Evolutionary conservation across 495 filamentous ascomycete genomes (phyloP).

Genomic region (Halenospora varia): DNA sequence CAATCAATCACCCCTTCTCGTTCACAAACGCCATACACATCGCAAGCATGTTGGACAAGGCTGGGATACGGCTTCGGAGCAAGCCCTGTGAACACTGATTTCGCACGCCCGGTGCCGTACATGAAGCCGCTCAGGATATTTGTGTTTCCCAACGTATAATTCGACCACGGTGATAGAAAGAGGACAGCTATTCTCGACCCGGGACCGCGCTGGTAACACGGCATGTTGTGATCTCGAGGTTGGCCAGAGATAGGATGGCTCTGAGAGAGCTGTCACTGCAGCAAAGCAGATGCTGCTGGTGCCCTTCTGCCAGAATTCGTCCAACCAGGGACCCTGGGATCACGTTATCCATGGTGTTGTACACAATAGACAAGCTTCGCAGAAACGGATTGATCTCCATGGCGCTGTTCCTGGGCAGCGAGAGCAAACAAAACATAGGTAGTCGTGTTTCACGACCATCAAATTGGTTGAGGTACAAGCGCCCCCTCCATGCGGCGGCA

Average conservation of each 20-base stretch:
- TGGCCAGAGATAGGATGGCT: not conserved
- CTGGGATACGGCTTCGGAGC: slow-evolving; percentile 2
- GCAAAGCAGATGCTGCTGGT: not conserved
- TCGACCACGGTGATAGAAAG: not conserved
- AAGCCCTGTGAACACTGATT: not conserved
- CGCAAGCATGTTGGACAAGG: not conserved
- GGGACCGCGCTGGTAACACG: slow-evolving; percentile 1
- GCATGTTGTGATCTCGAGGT: not conserved
- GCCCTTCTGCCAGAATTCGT: not conserved
- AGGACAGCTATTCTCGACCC: not conserved
- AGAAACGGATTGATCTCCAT: not conserved
- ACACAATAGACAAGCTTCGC: not conserved
- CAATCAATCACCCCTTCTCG: slow-evolving; percentile 18
- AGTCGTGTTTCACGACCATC: slow-evolving; percentile 3
- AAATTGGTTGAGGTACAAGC: not conserved
- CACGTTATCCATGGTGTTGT: not conserved
- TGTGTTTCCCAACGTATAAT: slow-evolving; percentile 1
- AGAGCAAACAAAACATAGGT: not conserved
- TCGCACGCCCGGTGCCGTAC: slow-evolving; percentile 3
- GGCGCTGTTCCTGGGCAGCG: not conserved
- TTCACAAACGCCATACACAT: slow-evolving; percentile 11
- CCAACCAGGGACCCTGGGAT: not conserved
- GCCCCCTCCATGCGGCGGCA: not conserved
- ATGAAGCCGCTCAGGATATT: slow-evolving; percentile 1
- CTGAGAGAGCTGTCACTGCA: not conserved